A percentile compares a stretch with the other conserved stretches of the same genome.
phyloP scores from a whole-genome alignment of 1,284 basidiomycete species.

The Leccinum glutinopallens region DNA sequence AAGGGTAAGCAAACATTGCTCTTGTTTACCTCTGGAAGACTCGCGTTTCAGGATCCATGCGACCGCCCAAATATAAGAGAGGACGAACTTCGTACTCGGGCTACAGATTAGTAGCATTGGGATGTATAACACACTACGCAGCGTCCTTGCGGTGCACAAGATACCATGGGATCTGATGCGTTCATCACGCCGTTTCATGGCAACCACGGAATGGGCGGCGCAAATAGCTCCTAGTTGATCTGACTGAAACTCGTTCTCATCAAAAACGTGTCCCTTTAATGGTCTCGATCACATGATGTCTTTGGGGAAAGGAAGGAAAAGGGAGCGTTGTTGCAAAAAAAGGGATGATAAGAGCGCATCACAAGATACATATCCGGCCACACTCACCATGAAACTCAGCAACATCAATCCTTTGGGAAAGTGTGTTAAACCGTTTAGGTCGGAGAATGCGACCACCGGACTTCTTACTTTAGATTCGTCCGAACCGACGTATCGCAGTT shows the following conservation, averaged over 20 bases:
- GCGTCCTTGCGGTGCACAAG: neutral
- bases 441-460: neutral
- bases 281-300: neutral
- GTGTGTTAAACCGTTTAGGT: neutral
- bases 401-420: neutral
- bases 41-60: neutral
- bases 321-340: neutral
- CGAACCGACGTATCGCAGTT: neutral
- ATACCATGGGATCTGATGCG: neutral
- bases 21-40: neutral
- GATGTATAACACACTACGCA: neutral
- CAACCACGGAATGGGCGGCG: neutral
- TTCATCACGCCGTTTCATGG: neutral
- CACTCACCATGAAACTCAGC: neutral
- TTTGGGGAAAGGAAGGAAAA: neutral
- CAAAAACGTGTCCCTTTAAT: neutral
- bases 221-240: neutral
- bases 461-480: neutral
- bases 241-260: neutral
- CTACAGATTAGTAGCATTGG: neutral
- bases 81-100: neutral
- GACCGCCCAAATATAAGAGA: too few relatives aligned
- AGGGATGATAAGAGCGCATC: neutral
- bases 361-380: neutral
- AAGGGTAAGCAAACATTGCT: neutral